phyloP scores from a whole-genome alignment of 192 early-diverging fungal species.

The Coemansia sp. region DNA sequence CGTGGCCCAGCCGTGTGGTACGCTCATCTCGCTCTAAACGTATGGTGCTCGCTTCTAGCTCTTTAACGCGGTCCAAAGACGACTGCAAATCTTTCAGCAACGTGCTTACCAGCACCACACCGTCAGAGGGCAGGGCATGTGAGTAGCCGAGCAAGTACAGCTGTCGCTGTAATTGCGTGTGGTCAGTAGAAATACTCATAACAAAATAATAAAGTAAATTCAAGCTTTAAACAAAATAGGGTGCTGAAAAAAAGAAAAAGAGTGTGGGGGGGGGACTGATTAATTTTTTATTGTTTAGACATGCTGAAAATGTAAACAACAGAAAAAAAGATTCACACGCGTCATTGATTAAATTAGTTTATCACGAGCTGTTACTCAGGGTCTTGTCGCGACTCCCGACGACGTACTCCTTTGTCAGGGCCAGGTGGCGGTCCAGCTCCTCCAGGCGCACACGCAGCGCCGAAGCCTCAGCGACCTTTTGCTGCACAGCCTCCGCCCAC shows the following conservation, averaged over 20 bases:
- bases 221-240: not conserved
- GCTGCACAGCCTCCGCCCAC: slow-evolving; percentile 20
- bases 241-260: not conserved
- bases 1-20: slow-evolving; percentile 14
- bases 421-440: slow-evolving; percentile 39
- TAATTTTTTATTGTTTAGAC: not conserved
- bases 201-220: not conserved
- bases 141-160: slow-evolving; percentile 51
- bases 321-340: not conserved
- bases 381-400: slow-evolving; percentile 13
- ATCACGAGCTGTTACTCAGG: not conserved
- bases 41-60: slow-evolving; percentile 22
- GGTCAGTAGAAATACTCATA: slow-evolving; percentile 32
- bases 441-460: slow-evolving; percentile 16
- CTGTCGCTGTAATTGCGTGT: slow-evolving; percentile 43
- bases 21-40: slow-evolving; percentile 44
- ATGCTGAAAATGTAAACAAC: not conserved
- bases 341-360: not conserved
- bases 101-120: slow-evolving; percentile 22
- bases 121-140: slow-evolving; percentile 31
- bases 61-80: slow-evolving; percentile 44
- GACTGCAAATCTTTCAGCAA: slow-evolving; percentile 49
- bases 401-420: slow-evolving; percentile 35
- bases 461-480: slow-evolving; percentile 14
- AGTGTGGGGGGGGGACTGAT: not conserved